Percentiles rank a stretch among this genome's conserved stretches.
phyloP scores from a whole-genome alignment of 2,329 filamentous ascomycete species.

The Aspergillus hortae region DNA sequence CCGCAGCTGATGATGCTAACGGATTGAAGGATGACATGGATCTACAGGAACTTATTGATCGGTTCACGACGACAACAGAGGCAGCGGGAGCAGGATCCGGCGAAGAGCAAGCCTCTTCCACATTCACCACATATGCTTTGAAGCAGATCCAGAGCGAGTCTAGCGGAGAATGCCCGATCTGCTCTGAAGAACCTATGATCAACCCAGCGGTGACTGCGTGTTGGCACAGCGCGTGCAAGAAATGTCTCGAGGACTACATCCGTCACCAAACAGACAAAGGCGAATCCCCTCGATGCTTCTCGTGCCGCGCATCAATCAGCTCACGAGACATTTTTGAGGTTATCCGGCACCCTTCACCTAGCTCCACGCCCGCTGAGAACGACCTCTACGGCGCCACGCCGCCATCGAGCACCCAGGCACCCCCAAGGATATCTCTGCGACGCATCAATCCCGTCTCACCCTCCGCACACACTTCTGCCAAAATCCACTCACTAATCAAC shows the following conservation, averaged over 20 bases:
- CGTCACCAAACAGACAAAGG: conserved; percentile 77
- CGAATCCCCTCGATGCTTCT: conserved; percentile 78
- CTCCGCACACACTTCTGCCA: conserved; percentile 64
- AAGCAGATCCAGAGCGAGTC: conserved; percentile 89
- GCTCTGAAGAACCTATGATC: conserved; percentile 91
- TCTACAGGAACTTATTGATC: conserved; percentile 75
- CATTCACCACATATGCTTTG: conserved; percentile 83
- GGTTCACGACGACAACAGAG: conserved; percentile 70
- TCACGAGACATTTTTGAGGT: conserved; percentile 88
- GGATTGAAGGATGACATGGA: conserved; percentile 96
- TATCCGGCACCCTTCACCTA: conserved; percentile 61
- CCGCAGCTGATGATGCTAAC: conserved; percentile 72
- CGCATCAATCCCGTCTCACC: conserved; percentile 62
- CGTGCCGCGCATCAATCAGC: conserved; percentile 80
- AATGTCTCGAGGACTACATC: conserved; percentile 86
- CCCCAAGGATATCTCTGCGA: conserved; percentile 56
- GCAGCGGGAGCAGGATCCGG: conserved; percentile 43
- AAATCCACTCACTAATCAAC: conserved; percentile 74
- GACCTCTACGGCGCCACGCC: conserved; percentile 42
- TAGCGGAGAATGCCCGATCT: conserved; percentile 87
- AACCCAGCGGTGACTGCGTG: conserved; percentile 93
- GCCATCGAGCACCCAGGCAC: conserved; percentile 28
- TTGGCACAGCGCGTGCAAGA: conserved; percentile 96
- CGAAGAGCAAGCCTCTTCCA: conserved; percentile 55
- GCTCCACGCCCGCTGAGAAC: conserved; percentile 42